Evolutionary conservation across 768 basidiomycete genomes (phyloP), one percentile per base, ranked within the genome.

Genomic region (Pluteus cervinus): DNA sequence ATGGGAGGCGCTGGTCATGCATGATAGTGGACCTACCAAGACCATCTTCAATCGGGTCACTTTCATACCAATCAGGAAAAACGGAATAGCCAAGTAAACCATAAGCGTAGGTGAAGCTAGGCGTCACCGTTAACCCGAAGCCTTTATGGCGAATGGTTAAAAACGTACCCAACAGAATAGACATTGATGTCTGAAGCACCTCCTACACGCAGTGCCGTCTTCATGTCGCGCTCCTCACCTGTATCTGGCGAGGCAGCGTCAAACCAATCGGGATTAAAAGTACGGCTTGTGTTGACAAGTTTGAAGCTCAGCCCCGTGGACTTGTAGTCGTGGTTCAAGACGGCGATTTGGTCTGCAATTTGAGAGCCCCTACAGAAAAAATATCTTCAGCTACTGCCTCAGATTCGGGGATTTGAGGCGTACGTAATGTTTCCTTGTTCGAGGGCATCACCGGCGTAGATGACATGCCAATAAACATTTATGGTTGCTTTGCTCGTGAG

Each of bases 21-120:
- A 73, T 74, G 48, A 74, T 67, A 7, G 72, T 71, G 8, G 69
- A n/a, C 51, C 46, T 73, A 75, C 5, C 73, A 71, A 10, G 74
- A 61, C 12, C 69, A 57, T 11, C 64, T 61, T 69, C 60, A 7
- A 29, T 41, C 5, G 61, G 61, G 21, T 47, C 43, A 28, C 36
- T 14, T 3, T 15, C 29, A 1, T 22, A 7, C 40, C 56, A 56
- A 25, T 41, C 24, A 14, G 28, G 44, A 7, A 53, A 59, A 43
- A 56, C 58, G 7, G 54, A 54, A 41, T 35, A 53, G 56, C 23
- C 57, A 55, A 15, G 55, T 42, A n/a, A 7, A 18, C 65, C 63
- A 5, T 36, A 36, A 12, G 49, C 56, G 15, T 32, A 14, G 9
- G 9, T 32, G 30, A 32, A 32, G 7, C 30, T 32, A 32, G 16